These are phyloP conservation scores for Catharanthus roseus DNA, from an alignment of 257 asterid species.

Conservation along the genomic window DNA sequence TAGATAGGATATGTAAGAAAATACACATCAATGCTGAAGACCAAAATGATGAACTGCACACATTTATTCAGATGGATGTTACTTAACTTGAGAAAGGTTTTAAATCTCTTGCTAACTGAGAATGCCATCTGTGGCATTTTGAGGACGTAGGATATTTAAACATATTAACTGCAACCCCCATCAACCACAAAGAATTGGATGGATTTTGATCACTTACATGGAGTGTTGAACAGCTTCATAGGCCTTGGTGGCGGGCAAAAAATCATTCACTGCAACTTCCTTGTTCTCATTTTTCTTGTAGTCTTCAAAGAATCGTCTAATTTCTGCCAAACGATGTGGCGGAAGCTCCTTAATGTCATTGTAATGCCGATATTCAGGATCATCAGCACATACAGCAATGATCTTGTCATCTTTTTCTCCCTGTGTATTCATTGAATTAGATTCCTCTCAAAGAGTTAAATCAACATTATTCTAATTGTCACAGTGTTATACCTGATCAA, in stretches of 20 bases:
- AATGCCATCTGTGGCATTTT: background rate
- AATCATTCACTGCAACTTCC: slow-evolving; percentile 78
- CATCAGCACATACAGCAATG: slow-evolving; percentile 95
- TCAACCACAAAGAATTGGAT: too few species aligned
- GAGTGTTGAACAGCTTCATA: slow-evolving; percentile 74
- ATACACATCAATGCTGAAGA: background rate
- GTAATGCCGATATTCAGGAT: slow-evolving; percentile 79
- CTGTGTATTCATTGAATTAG: slow-evolving; percentile 29
- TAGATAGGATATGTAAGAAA: background rate
- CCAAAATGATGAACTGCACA: background rate
- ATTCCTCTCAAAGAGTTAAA: background rate
- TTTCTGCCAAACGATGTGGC: slow-evolving; percentile 88
- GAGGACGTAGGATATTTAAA: background rate
- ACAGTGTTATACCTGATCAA: slow-evolving; percentile 66
- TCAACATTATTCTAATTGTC: background rate
- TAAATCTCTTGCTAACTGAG: background rate
- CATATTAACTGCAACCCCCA: background rate
- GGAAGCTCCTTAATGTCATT: slow-evolving; percentile 87
- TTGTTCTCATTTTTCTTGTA: slow-evolving; percentile 96
- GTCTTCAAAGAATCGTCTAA: slow-evolving; percentile 89
- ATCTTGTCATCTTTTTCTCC: slow-evolving; percentile 96
- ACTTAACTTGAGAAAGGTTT: background rate
- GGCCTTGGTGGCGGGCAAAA: slow-evolving; percentile 67
- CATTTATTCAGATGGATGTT: background rate
- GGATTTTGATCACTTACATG: slow-evolving; percentile 45